Conservation (phyloP, 2,329 filamentous ascomycete species). For the Neonectria punicea region DNA sequence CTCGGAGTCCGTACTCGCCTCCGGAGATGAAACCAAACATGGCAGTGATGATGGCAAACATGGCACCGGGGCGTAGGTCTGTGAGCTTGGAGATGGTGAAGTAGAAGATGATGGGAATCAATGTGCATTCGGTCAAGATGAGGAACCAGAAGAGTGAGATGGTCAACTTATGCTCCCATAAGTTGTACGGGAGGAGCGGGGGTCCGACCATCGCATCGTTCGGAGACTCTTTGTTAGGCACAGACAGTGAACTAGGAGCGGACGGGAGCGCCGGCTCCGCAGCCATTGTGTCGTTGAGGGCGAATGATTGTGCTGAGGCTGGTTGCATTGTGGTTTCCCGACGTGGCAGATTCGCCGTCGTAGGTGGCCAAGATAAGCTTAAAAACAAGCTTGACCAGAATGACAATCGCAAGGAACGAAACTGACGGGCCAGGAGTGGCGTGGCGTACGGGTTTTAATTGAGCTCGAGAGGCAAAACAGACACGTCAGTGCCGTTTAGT, state of each 20-base stretch:
- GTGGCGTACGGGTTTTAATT: not conserved
- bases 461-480: not conserved
- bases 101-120: conserved; percentile 58
- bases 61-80: conserved; percentile 33
- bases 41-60: conserved; percentile 59
- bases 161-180: conserved; percentile 39
- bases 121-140: conserved; percentile 37
- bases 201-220: not conserved
- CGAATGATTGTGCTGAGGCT: not conserved
- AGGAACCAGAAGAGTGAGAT: conserved; percentile 38
- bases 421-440: not conserved
- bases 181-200: conserved; percentile 34
- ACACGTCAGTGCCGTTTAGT: not conserved
- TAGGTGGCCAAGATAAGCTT: not conserved
- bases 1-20: conserved; percentile 51
- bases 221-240: not conserved
- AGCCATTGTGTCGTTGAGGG: not conserved
- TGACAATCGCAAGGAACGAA: not conserved
- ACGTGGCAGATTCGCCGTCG: not conserved
- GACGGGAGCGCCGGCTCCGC: not conserved
- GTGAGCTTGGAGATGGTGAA: conserved; percentile 52
- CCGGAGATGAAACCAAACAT: conserved; percentile 59
- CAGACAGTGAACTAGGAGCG: not conserved
- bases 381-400: not conserved
- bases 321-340: not conserved